Evolutionary conservation across 169 alveolate species (phyloP).

Genomic region (Plasmodium billcollinsi): DNA sequence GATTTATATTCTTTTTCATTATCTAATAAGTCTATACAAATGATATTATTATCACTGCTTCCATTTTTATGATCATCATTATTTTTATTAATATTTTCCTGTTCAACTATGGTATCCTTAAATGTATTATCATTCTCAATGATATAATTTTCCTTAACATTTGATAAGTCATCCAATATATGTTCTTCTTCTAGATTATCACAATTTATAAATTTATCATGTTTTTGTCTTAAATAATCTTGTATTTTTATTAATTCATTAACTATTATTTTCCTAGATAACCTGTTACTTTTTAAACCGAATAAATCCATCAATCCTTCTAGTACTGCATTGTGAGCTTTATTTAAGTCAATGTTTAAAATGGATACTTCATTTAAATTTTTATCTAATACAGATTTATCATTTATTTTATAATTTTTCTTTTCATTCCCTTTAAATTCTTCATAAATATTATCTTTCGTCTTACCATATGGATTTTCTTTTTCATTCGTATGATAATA

Average conservation of each 20-base stretch:
- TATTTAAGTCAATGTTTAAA: slow-evolving; percentile 44
- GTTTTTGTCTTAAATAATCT: slow-evolving; percentile 13
- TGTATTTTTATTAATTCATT: slow-evolving; percentile 50
- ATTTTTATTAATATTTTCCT: background rate
- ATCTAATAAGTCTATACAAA: background rate
- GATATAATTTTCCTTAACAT: background rate
- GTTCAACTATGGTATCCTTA: background rate
- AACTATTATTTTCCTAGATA: slow-evolving; percentile 48
- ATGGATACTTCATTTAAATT: slow-evolving; percentile 19
- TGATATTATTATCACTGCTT: background rate
- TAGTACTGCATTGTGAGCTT: slow-evolving; percentile 23
- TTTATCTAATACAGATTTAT: slow-evolving; percentile 8
- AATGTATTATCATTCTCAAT: background rate
- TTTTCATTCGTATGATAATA: too few species aligned
- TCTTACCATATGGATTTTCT: too few species aligned
- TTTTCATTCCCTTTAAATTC: background rate
- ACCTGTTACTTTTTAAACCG: slow-evolving; percentile 40
- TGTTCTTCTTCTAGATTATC: background rate
- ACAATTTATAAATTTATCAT: background rate
- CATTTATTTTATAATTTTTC: background rate
- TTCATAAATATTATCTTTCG: too few species aligned
- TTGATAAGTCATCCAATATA: background rate
- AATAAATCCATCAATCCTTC: slow-evolving; percentile 64
- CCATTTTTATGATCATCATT: background rate
- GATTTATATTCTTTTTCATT: background rate